These are phyloP conservation scores for Mycena latifolia DNA, from an alignment of 768 basidiomycete species.

Conservation along the genomic window DNA sequence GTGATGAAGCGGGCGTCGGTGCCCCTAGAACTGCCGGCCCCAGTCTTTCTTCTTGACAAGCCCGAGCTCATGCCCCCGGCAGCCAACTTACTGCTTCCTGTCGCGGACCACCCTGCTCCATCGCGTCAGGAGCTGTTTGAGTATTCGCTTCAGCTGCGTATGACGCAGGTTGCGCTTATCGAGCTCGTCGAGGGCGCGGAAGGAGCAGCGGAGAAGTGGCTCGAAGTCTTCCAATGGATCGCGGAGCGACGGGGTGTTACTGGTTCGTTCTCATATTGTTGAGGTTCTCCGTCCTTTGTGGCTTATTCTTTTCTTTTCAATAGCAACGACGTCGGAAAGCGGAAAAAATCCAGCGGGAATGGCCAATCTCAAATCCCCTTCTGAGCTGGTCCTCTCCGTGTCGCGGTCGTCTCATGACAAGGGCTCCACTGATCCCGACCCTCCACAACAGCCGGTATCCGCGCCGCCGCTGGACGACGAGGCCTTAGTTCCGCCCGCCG, in stretches of 20 bases:
- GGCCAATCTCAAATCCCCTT: constrained; percentile 44
- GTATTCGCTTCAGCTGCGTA: constrained; percentile 84
- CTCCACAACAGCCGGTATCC: constrained; percentile 4
- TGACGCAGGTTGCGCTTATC: constrained; percentile 84
- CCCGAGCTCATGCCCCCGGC: constrained; percentile 55
- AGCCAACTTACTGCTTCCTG: constrained; percentile 55
- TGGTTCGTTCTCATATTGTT: constrained; percentile 13
- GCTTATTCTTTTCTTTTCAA: neutral
- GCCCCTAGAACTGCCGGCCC: constrained; percentile 14
- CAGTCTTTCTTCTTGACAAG: constrained; percentile 32
- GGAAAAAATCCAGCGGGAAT: constrained; percentile 41
- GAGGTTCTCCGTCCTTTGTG: too few species aligned
- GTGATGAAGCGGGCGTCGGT: constrained; percentile 27
- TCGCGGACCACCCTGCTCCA: constrained; percentile 61
- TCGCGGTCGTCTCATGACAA: constrained; percentile 34
- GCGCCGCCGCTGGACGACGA: constrained; percentile 21
- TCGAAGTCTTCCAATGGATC: constrained; percentile 90
- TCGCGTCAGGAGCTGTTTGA: constrained; percentile 76
- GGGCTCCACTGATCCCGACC: constrained; percentile 9
- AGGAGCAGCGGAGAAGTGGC: constrained; percentile 82
- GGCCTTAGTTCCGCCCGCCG: constrained; percentile 38
- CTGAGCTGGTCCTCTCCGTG: constrained; percentile 40
- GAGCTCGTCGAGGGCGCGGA: constrained; percentile 91
- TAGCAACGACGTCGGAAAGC: constrained; percentile 45
- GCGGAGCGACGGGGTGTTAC: constrained; percentile 64